phyloP scores from a whole-genome alignment of 352 stramenopile genomes.

The Phytopythium kandeliae region DNA sequence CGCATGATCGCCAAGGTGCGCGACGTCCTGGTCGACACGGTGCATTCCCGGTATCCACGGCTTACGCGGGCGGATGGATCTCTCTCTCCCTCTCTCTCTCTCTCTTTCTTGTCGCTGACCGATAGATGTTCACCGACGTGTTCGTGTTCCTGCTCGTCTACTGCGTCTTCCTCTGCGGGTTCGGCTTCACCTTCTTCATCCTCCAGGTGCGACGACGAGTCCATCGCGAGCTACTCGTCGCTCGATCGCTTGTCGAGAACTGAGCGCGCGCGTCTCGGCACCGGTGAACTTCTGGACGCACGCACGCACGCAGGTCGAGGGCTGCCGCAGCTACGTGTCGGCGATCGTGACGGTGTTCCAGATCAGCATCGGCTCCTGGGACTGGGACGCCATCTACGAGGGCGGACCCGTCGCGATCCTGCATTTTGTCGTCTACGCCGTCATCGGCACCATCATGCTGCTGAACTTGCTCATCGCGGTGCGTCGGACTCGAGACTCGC shows the following conservation, averaged over 20 bases:
- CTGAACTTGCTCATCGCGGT: conserved; percentile 77
- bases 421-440: conserved; percentile 64
- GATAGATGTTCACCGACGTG: conserved; percentile 80
- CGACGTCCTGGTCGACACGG: too few species aligned
- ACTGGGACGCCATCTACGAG: conserved; percentile 70
- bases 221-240: not conserved
- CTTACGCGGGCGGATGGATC: too few species aligned
- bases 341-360: conserved; percentile 57
- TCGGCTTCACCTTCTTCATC: conserved; percentile 80
- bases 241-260: too few species aligned
- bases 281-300: too few species aligned
- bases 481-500: not conserved
- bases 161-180: conserved; percentile 62
- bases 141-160: conserved; percentile 72
- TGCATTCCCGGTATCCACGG: too few species aligned
- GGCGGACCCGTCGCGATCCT: conserved; percentile 60
- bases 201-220: conserved; percentile 54
- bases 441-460: conserved; percentile 82
- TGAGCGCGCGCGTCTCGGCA: too few species aligned
- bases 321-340: conserved; percentile 54
- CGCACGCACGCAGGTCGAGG: conserved; percentile 50
- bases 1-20: conserved; percentile 82
- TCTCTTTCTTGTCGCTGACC: not conserved
- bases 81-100: too few species aligned
- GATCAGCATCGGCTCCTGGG: conserved; percentile 70